phyloP scores from a whole-genome alignment of 257 asterid species.

The Lycium ferocissimum region DNA sequence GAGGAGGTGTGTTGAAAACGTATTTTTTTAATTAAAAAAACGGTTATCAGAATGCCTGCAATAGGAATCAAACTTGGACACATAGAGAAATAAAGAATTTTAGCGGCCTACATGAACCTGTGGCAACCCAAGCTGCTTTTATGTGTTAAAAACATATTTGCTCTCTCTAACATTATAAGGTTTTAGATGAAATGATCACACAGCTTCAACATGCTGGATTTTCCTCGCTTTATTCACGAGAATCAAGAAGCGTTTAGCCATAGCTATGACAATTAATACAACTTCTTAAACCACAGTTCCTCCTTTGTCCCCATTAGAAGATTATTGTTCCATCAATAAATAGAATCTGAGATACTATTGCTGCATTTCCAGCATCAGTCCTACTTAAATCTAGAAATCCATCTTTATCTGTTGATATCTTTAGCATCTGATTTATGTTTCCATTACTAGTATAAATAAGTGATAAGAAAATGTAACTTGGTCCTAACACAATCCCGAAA shows the following conservation, averaged over 20 bases:
- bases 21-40: neutral
- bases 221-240: neutral
- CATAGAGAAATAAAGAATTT: constrained; percentile 1
- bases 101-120: neutral
- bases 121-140: neutral
- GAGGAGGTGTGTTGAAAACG: neutral
- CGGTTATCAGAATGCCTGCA: neutral
- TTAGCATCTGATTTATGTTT: neutral
- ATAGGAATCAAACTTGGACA: no score
- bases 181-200: neutral
- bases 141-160: neutral
- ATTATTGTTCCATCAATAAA: neutral
- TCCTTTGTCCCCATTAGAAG: neutral
- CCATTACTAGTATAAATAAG: neutral
- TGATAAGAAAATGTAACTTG: neutral
- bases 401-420: neutral
- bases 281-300: neutral
- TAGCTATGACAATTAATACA: neutral
- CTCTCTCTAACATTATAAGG: neutral
- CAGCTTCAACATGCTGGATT: neutral
- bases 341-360: neutral
- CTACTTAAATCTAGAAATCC: neutral
- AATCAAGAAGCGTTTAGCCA: neutral
- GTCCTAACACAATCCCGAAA: neutral
- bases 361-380: neutral